Percentiles rank a stretch among this genome's conserved stretches.
Evolutionary conservation across 2,329 filamentous ascomycete genomes (phyloP).

Genomic region (Scytalidium lignicola): DNA sequence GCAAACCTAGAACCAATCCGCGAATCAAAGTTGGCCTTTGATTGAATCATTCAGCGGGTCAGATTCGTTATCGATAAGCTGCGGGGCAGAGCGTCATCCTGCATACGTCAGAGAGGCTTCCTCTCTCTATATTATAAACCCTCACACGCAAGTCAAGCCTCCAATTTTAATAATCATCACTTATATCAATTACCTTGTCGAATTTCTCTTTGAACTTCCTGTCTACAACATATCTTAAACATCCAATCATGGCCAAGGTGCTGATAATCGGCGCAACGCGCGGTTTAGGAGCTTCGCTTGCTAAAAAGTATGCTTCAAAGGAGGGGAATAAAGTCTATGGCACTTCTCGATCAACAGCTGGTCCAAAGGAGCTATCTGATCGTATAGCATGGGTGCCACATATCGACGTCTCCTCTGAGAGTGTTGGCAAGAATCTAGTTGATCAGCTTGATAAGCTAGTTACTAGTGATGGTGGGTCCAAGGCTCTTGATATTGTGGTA

Average conservation of each 20-base stretch:
- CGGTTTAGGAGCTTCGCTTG: constrained; percentile 59
- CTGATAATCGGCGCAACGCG: constrained; percentile 65
- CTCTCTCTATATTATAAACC: too few relatives aligned
- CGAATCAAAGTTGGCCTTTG: too few relatives aligned
- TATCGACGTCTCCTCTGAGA: constrained; percentile 48
- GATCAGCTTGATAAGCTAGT: constrained; percentile 33
- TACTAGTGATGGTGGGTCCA: constrained; percentile 20
- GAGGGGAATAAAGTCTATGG: constrained; percentile 49
- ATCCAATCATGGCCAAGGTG: constrained; percentile 39
- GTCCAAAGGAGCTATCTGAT: constrained; percentile 36
- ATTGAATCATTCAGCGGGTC: neutral
- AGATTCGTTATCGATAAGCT: neutral
- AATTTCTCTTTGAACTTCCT: too few relatives aligned
- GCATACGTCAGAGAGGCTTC: too few relatives aligned
- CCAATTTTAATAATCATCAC: too few relatives aligned
- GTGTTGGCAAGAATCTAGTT: constrained; percentile 43
- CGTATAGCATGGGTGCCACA: constrained; percentile 51
- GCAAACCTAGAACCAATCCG: too few relatives aligned
- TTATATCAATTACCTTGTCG: too few relatives aligned
- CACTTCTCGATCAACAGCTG: constrained; percentile 46
- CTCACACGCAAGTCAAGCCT: too few relatives aligned
- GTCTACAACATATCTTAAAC: neutral
- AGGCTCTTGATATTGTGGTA: constrained; percentile 40
- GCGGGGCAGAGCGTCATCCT: neutral
- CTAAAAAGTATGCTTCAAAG: constrained; percentile 49